These are phyloP conservation scores for Cryptococcus deneoformans DNA, from an alignment of 1,284 basidiomycete genomes.

Conservation along the genomic window DNA sequence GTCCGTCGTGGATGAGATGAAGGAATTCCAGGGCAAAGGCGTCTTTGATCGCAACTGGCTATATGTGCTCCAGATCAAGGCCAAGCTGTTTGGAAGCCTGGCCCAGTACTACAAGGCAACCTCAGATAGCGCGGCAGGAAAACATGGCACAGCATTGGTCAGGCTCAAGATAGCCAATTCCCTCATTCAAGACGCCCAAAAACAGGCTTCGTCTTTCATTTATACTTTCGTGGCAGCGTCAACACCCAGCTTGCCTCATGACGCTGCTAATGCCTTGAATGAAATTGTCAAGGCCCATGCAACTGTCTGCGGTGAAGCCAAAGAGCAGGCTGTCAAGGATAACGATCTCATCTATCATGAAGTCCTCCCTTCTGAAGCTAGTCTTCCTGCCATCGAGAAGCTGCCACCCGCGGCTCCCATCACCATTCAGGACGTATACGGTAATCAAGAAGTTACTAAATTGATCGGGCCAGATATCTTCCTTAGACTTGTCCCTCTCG, in stretches of 20 bases:
- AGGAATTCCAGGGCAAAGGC: conserved; percentile 93
- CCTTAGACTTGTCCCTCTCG: conserved; percentile 79
- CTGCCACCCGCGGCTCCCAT: conserved; percentile 73
- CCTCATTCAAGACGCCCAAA: conserved; percentile 78
- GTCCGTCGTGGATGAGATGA: conserved; percentile 78
- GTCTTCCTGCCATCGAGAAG: conserved; percentile 78
- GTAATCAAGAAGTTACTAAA: conserved; percentile 86
- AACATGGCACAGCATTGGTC: conserved; percentile 83
- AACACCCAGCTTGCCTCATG: conserved; percentile 81
- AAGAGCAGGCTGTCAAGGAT: conserved; percentile 74
- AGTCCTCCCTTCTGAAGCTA: conserved; percentile 76
- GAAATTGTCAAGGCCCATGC: conserved; percentile 83
- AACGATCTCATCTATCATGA: conserved; percentile 99
- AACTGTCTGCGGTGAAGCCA: conserved; percentile 71
- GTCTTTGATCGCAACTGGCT: conserved; percentile 97
- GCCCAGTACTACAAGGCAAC: conserved; percentile 83
- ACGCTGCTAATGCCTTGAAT: conserved; percentile 71
- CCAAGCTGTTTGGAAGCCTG: conserved; percentile 82
- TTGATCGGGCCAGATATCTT: conserved; percentile 94
- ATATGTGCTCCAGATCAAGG: conserved; percentile 65
- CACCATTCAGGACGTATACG: conserved; percentile 91
- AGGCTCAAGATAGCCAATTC: conserved; percentile 76
- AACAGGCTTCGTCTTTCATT: conserved; percentile 67
- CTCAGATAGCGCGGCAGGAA: conserved; percentile 70
- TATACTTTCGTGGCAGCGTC: conserved; percentile 67